Base-by-base conservation (phyloP, 2,329 filamentous ascomycete genomes). In the Fusarium sp. region DNA sequence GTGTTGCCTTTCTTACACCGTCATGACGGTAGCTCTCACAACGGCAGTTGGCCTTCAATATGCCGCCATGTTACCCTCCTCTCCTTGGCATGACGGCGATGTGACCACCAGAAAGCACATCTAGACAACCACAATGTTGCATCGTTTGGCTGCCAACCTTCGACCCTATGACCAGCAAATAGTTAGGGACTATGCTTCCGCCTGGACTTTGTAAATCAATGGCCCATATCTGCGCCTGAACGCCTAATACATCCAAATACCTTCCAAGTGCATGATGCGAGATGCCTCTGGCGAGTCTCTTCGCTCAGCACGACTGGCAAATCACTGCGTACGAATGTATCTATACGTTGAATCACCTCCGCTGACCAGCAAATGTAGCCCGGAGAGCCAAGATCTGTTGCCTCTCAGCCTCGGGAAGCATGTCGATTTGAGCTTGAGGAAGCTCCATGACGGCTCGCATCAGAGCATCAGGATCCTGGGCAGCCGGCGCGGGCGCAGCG, bases 371-470 rank as follows among this genome's bases (percentile, higher is more conserved):
- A 77, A 94, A 88, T 65, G 89, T 88, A 74, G 92, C 91, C 64
- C 95, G 88, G 65, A 98, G 85, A 41, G 92, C 87, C 85, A 98
- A 89, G 65, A 98, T 92, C 82, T 98, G 95, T 70, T 90, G 89
- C 64, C 93, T 88, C 79, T 97, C 92, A 22, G 90, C 89, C 41
- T 94, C 93, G 7, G 93, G 91, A 58, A 98, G 85, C 79, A 91
- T 89, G 80, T 96, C 93, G 76, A 98, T 95, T 66, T 94, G 91
- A 68, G 94, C 89, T 78, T 94, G 93, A 3, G 95, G 90, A 85
- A 98, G 91, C 64, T 89, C 90, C 85, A 98, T 87, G 57, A 98
- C 93, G 77, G 95, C 93, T 73, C 93, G 90, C 81, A 98, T 92
- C 64, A 98, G 88, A 50, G 92, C 91, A 57, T 94, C 92, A 48